phyloP scores from a whole-genome alignment of 176 grass and related monocot genomes.

The Bonia amplexicaulis region DNA sequence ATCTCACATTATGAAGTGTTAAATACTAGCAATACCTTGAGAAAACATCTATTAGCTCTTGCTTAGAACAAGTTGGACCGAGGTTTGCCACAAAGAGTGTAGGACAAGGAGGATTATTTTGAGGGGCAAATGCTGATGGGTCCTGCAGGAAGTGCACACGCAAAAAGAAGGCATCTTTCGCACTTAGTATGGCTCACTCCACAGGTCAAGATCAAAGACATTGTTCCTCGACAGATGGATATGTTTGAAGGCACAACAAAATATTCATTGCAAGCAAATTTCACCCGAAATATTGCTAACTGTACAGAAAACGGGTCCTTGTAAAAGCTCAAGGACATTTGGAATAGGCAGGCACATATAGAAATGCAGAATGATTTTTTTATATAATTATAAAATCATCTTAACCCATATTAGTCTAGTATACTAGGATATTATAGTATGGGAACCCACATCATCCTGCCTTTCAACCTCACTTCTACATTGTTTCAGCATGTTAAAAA shows the following conservation, averaged over 20 bases:
- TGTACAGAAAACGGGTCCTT: neutral
- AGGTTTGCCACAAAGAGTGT: constrained; percentile 95
- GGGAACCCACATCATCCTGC: neutral
- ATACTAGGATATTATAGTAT: neutral
- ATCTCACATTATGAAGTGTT: neutral
- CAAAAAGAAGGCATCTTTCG: neutral
- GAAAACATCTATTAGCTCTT: constrained; percentile 78
- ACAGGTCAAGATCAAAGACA: neutral
- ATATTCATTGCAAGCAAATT: neutral
- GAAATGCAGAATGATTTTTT: neutral
- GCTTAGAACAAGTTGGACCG: constrained; percentile 61
- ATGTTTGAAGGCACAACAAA: neutral
- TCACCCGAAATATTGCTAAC: neutral
- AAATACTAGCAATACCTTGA: constrained; percentile 52
- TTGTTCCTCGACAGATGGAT: neutral
- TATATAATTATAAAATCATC: neutral
- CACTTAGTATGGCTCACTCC: neutral
- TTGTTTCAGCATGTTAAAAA: neutral
- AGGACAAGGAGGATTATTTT: constrained; percentile 76
- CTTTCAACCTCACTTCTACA: neutral
- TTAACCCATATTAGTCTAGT: neutral
- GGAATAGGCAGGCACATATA: neutral
- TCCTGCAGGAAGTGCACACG: constrained; percentile 33
- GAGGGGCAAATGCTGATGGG: constrained; percentile 48
- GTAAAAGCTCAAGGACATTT: neutral